phyloP scores from a whole-genome alignment of 805 yeast species.

The Teunomyces barrocoloradensis region DNA sequence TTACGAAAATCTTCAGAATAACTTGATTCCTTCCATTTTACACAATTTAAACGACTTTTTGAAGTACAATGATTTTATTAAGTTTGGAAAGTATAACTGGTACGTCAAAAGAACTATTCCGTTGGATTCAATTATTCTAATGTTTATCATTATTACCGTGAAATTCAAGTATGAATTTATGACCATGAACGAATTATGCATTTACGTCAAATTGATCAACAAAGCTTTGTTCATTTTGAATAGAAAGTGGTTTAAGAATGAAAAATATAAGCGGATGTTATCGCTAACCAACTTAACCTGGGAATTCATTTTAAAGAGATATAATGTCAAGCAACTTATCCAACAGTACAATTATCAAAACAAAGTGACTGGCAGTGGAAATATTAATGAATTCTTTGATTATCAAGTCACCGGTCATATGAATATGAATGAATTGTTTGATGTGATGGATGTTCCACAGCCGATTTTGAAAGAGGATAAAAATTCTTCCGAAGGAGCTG shows the following conservation, averaged over 20 bases:
- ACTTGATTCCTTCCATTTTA: conserved; percentile 53
- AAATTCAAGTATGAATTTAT: conserved; percentile 47
- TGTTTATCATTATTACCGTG: conserved; percentile 51
- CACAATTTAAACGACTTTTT: conserved; percentile 57
- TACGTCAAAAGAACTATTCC: conserved; percentile 61
- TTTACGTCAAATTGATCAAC: conserved; percentile 40
- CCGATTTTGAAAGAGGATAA: conserved; percentile 19
- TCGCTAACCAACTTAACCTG: conserved; percentile 41
- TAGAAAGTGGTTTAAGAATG: conserved; percentile 45
- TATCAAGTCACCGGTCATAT: conserved; percentile 39
- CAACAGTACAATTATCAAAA: conserved; percentile 21
- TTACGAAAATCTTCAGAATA: conserved; percentile 51
- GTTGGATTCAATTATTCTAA: conserved; percentile 52
- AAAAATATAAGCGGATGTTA: conserved; percentile 44
- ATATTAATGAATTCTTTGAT: conserved; percentile 35
- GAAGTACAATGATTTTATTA: conserved; percentile 49
- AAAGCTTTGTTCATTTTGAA: conserved; percentile 42
- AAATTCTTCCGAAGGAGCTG: background rate
- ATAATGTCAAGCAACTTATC: conserved; percentile 28
- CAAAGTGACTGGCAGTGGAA: conserved; percentile 4
- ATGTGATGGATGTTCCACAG: conserved; percentile 44
- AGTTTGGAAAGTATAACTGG: conserved; percentile 58
- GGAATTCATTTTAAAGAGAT: conserved; percentile 41
- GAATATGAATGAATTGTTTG: conserved; percentile 41
- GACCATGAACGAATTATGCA: conserved; percentile 33